A percentile compares a stretch with the other conserved stretches of the same genome.
These are phyloP conservation scores for Phellinidium pouzarii DNA, from an alignment of 1,284 basidiomycete genomes.

Conservation along the genomic window DNA sequence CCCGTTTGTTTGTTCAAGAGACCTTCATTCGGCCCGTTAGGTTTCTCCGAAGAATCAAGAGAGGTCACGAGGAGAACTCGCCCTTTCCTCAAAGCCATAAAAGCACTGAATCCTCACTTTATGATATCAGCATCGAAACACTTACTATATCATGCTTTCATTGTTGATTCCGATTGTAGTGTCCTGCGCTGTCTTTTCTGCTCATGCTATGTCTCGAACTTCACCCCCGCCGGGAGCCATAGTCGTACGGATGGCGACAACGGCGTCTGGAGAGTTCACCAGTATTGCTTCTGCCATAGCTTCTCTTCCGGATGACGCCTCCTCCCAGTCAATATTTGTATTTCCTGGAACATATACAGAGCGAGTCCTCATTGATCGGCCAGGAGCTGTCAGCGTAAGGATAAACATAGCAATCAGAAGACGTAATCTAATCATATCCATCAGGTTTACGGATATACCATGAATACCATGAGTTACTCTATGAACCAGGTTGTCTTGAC, in stretches of 20 bases:
- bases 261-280: slow-evolving; percentile 37
- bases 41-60: too few species aligned
- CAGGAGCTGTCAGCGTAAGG: slow-evolving; percentile 36
- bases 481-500: slow-evolving; percentile 28
- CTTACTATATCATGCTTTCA: background rate
- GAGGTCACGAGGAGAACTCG: too few species aligned
- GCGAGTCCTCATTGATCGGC: slow-evolving; percentile 44
- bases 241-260: slow-evolving; percentile 37
- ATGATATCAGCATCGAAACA: too few species aligned
- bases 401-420: background rate
- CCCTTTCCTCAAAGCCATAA: too few species aligned
- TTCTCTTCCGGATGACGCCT: slow-evolving; percentile 38
- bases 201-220: slow-evolving; percentile 25
- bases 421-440: background rate
- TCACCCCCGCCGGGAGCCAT: slow-evolving; percentile 39
- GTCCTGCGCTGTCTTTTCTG: background rate
- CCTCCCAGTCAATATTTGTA: slow-evolving; percentile 43
- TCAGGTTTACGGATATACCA: slow-evolving; percentile 39
- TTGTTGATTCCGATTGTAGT: background rate
- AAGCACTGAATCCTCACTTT: too few species aligned
- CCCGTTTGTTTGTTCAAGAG: too few species aligned
- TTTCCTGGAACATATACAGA: slow-evolving; percentile 49
- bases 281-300: slow-evolving; percentile 37
- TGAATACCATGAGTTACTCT: slow-evolving; percentile 30
- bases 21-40: too few species aligned